Evolutionary conservation across 2,329 filamentous ascomycete genomes (phyloP), one percentile per base, ranked within the genome.

Genomic region (Neofusicoccum sp.): DNA sequence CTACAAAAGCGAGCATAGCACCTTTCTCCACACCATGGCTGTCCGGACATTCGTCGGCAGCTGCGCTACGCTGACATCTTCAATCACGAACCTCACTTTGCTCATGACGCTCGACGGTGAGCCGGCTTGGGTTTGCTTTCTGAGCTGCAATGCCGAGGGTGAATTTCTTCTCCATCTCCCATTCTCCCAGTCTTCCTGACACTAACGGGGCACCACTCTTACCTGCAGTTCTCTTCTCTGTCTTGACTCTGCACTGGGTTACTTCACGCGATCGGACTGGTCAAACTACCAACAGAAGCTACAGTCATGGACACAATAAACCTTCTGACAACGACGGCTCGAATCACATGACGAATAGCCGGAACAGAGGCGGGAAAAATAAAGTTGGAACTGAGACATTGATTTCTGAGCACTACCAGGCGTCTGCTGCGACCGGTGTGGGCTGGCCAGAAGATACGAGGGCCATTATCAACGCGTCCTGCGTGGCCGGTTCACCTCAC

Each of bases 121-220:
- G 29, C 45, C 59, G 22, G 59, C 45, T 6, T 62, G 59, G 59
- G 29, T 62, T 22, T 62, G 59, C 37, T 54, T 62, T 37, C 14
- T 62, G 34, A 36, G 14, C 8, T 62, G 59, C 59, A 62, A 62
- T 12, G 36, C 11, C 9, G 59, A 62, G 8, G 54, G 58, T 61
- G 47, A 9, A 2, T n/a, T n/a, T 22, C 6, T n/a, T 31, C n/a
- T 16, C 37, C 8, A 34, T 14, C 47, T 31, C 3, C 14, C 11
- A 22, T 22, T 22, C 22, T 22, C 22, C 22, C 22, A 22, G 22
- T 22, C 22, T 22, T 22, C 11, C 36, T 36, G 16, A 16, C 1
- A 14, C 31, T 9, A 48, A 29, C 11, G 14, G 22, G 2, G 6
- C 8, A n/a, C 16, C 6, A 12, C 2, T 11, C n/a, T 33, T 37